These are phyloP conservation scores for Omphalea diandra DNA, from an alignment of 441 rosid genomes.

Conservation along the genomic window DNA sequence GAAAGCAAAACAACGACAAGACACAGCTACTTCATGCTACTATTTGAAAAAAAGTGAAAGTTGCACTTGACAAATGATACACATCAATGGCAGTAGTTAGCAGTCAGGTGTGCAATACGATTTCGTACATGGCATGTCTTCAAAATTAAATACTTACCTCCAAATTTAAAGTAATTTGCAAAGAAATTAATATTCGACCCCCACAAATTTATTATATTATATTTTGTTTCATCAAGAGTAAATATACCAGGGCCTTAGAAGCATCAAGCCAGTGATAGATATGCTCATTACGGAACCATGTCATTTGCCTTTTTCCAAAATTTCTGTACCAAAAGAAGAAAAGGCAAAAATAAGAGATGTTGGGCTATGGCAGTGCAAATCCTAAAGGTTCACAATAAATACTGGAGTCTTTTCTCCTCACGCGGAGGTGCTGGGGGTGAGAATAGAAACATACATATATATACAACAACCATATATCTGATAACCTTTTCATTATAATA, in stretches of 20 bases:
- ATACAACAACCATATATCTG: background rate
- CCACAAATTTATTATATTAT: background rate
- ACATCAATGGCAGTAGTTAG: too few species aligned
- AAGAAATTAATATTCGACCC: background rate
- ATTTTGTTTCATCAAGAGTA: background rate
- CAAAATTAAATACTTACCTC: too few species aligned
- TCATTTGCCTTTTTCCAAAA: conserved; percentile 90
- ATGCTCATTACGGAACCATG: conserved; percentile 84
- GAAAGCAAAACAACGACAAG: background rate
- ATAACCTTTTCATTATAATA: too few species aligned
- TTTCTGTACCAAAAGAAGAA: conserved; percentile 47
- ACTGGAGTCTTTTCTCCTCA: background rate
- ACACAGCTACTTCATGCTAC: background rate
- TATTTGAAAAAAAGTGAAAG: background rate
- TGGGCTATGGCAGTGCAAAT: background rate
- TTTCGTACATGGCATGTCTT: too few species aligned
- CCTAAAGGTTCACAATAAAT: background rate
- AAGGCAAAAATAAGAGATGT: background rate
- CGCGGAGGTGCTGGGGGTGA: background rate
- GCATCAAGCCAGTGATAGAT: conserved; percentile 92
- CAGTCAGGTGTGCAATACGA: too few species aligned
- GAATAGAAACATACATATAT: background rate
- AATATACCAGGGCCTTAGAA: conserved; percentile 77
- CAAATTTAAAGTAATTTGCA: background rate
- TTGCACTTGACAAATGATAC: too few species aligned